phyloP scores from a whole-genome alignment of 768 basidiomycete genomes.

The Hygrophoropsis aurantiaca region DNA sequence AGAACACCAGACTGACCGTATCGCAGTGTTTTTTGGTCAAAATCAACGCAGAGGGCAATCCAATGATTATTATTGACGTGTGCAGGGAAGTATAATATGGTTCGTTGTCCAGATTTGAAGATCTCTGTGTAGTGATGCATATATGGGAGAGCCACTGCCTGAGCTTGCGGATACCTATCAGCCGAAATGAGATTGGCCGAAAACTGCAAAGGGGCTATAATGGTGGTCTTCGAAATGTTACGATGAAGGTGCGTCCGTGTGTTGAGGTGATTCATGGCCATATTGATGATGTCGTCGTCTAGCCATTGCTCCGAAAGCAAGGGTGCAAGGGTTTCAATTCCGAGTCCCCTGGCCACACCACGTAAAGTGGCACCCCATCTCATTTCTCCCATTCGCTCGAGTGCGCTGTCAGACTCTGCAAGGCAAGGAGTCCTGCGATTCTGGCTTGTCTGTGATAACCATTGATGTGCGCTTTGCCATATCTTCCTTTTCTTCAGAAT shows the following conservation, averaged over 20 bases:
- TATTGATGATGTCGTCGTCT: constrained; percentile 8
- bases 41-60: constrained; percentile 10
- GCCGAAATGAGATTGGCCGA: no score
- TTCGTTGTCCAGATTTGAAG: not conserved
- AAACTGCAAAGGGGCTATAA: no score
- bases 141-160: no score
- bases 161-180: no score
- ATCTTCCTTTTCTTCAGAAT: not conserved
- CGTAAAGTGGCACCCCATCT: not conserved
- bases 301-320: constrained; percentile 7
- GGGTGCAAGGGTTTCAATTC: not conserved
- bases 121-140: no score
- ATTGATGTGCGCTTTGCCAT: not conserved
- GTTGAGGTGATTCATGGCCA: not conserved
- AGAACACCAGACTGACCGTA: constrained; percentile 13
- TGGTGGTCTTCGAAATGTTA: no score
- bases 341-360: not conserved
- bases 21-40: not conserved
- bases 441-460: no score
- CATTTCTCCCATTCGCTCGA: not conserved
- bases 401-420: no score
- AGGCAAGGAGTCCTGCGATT: no score
- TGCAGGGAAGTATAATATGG: not conserved
- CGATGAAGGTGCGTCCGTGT: not conserved
- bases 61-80: constrained; percentile 10